phyloP scores from a whole-genome alignment of 2,329 filamentous ascomycete genomes.

The Penicillium thymicola region DNA sequence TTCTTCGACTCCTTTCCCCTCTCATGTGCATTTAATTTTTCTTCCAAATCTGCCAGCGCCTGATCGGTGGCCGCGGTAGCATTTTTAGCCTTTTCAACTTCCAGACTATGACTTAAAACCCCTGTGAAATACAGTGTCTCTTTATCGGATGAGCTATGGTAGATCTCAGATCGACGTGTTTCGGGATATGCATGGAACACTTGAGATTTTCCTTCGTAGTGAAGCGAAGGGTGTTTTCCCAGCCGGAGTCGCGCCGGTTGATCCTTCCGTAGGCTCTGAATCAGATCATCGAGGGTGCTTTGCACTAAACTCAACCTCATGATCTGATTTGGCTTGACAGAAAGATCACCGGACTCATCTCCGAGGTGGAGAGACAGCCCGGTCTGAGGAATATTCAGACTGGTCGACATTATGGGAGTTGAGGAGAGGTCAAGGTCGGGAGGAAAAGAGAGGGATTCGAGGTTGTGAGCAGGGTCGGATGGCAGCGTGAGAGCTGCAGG shows the following conservation, averaged over 20 bases:
- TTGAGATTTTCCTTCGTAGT: conserved; percentile 56
- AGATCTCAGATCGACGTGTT: conserved; percentile 57
- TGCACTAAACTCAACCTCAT: conserved; percentile 48
- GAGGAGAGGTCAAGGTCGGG: conserved; percentile 6
- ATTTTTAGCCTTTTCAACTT: conserved; percentile 54
- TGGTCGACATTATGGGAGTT: conserved; percentile 30
- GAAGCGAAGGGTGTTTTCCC: conserved; percentile 53
- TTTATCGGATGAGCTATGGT: conserved; percentile 45
- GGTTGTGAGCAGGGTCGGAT: conserved; percentile 27
- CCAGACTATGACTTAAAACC: conserved; percentile 56
- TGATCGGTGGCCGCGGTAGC: conserved; percentile 57
- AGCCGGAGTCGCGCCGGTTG: conserved; percentile 46
- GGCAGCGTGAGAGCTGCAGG: conserved; percentile 39
- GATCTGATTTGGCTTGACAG: conserved; percentile 40
- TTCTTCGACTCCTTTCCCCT: conserved; percentile 61
- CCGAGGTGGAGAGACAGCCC: conserved; percentile 41
- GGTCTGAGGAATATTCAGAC: conserved; percentile 36
- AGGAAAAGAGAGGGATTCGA: conserved; percentile 13
- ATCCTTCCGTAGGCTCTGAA: conserved; percentile 42
- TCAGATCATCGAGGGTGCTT: conserved; percentile 45
- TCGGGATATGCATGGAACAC: conserved; percentile 54
- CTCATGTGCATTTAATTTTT: conserved; percentile 57
- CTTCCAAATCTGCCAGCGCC: conserved; percentile 58
- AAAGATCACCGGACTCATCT: conserved; percentile 30
- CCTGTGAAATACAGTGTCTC: conserved; percentile 55